Evolutionary conservation across 441 rosid species (phyloP).

Genomic region (Adansonia grandidieri): DNA sequence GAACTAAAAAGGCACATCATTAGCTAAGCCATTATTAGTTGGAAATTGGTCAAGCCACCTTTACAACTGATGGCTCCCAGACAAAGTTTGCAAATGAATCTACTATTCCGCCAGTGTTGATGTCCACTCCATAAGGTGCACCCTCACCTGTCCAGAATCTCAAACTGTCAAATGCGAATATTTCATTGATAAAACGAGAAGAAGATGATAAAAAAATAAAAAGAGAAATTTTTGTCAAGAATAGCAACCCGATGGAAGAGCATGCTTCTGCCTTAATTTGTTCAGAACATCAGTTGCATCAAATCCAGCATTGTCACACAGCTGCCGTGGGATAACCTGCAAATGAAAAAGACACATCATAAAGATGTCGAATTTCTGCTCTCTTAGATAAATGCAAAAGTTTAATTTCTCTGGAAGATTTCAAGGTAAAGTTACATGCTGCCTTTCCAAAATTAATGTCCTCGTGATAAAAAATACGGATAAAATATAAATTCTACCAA

Average conservation of each 20-base stretch:
- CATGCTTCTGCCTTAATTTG: conserved; percentile 96
- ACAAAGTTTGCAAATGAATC: conserved; percentile 96
- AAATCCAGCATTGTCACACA: conserved; percentile 99
- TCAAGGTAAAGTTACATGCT: neutral
- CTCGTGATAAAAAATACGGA: neutral
- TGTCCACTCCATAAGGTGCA: conserved; percentile 92
- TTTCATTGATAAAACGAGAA: neutral
- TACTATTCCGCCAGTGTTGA: conserved; percentile 92
- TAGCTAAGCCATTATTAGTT: neutral
- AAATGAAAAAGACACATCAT: conserved; percentile 19
- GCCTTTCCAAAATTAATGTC: neutral
- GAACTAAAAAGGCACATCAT: conserved; percentile 18
- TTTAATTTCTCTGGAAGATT: neutral
- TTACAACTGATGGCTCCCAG: conserved; percentile 99
- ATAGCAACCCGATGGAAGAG: conserved; percentile 75
- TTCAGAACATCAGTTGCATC: conserved; percentile 98
- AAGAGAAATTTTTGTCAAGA: conserved; percentile 5
- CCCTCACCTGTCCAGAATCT: conserved; percentile 69
- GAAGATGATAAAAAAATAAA: neutral
- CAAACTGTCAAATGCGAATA: neutral
- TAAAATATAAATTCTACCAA: neutral
- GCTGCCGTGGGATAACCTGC: conserved; percentile 95
- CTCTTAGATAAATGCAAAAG: neutral
- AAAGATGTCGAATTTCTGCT: neutral
- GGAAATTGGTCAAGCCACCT: conserved; percentile 47